A percentile compares a stretch with the other conserved stretches of the same genome.
Evolutionary conservation across 2,329 filamentous ascomycete genomes (phyloP).

Genomic region (Ploettnerulaceae sp.): DNA sequence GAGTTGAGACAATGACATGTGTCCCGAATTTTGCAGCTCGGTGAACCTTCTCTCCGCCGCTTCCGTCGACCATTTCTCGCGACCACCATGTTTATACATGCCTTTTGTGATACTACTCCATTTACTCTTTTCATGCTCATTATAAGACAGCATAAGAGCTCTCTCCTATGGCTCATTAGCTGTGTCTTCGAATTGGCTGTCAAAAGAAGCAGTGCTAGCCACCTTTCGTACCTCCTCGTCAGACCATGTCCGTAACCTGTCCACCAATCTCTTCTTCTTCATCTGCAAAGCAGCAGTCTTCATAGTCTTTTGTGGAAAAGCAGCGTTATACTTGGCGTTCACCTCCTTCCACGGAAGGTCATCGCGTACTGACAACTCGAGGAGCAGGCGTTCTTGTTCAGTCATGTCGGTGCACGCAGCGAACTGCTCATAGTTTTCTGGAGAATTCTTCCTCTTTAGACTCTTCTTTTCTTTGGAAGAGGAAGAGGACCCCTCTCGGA

Average conservation of each 20-base stretch:
- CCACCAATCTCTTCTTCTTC: constrained; percentile 35
- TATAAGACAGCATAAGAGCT: constrained; percentile 31
- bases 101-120: constrained; percentile 33
- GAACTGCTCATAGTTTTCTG: constrained; percentile 13
- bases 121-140: constrained; percentile 31
- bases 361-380: constrained; percentile 34
- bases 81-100: constrained; percentile 34
- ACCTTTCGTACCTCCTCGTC: constrained; percentile 7
- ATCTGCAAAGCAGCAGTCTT: constrained; percentile 36
- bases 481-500: not conserved
- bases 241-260: constrained; percentile 24
- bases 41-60: constrained; percentile 34
- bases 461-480: constrained; percentile 11
- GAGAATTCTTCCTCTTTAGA: constrained; percentile 26
- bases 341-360: constrained; percentile 35
- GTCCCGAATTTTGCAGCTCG: constrained; percentile 24
- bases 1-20: not conserved
- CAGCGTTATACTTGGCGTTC: constrained; percentile 29
- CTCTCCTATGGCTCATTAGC: constrained; percentile 25
- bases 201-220: constrained; percentile 4
- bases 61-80: constrained; percentile 34
- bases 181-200: not conserved
- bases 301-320: constrained; percentile 28
- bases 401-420: constrained; percentile 22
- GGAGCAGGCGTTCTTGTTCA: constrained; percentile 32